These are phyloP conservation scores for Thuja plicata DNA, from an alignment of 83 land plant species.

Conservation along the genomic window DNA sequence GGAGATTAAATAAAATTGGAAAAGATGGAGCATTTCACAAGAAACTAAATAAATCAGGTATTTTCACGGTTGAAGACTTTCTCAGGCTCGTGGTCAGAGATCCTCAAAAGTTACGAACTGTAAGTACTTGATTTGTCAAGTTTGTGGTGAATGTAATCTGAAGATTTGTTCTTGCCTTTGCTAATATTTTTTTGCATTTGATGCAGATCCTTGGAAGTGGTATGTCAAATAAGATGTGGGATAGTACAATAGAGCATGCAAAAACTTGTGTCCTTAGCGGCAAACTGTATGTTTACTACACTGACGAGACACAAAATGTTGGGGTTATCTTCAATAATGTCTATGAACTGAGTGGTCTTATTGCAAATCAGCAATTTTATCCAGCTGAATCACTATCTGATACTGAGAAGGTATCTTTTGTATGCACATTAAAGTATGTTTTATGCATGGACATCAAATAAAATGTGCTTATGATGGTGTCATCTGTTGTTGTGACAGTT, in stretches of 20 bases:
- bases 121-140: constrained; percentile 26
- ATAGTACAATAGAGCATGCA: constrained; percentile 86
- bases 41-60: constrained; percentile 56
- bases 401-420: constrained; percentile 64
- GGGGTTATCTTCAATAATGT: constrained; percentile 89
- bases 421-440: not conserved
- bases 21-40: constrained; percentile 97
- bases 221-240: constrained; percentile 99
- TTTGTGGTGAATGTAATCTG: constrained; percentile 8
- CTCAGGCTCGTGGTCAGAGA: constrained; percentile 71
- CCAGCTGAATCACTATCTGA: constrained; percentile 84
- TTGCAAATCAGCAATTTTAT: constrained; percentile 51
- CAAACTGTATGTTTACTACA: constrained; percentile 73
- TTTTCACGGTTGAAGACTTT: constrained; percentile 80
- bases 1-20: constrained; percentile 95
- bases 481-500: constrained; percentile 37
- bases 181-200: constrained; percentile 5
- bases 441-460: not conserved
- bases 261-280: constrained; percentile 90
- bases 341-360: constrained; percentile 80
- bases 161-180: not conserved
- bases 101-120: constrained; percentile 64
- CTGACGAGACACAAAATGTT: constrained; percentile 63
- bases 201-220: constrained; percentile 88
- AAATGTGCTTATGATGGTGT: not conserved